Evolutionary conservation across 2,329 filamentous ascomycete genomes (phyloP).

Genomic region (Aspergillus eucalypticola): DNA sequence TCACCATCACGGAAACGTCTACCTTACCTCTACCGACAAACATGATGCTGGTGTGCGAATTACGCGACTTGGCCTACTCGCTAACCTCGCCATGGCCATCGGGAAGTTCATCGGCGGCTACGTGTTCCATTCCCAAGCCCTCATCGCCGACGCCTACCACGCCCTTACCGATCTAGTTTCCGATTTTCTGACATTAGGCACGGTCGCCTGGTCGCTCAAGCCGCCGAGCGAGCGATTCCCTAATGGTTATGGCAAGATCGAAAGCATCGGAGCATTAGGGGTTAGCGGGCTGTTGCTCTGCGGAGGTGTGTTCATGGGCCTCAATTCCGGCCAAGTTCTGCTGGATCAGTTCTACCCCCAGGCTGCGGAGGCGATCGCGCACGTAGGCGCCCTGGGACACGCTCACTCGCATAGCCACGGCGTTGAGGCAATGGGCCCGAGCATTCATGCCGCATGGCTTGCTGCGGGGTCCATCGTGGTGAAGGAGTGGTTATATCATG

Average conservation of each 20-base stretch:
- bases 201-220: slow-evolving; percentile 88
- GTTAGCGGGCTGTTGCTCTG: slow-evolving; percentile 88
- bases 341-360: slow-evolving; percentile 74
- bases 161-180: slow-evolving; percentile 93
- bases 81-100: slow-evolving; percentile 92
- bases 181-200: slow-evolving; percentile 89
- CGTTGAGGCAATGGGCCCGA: slow-evolving; percentile 63
- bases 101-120: slow-evolving; percentile 91
- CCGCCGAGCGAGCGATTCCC: slow-evolving; percentile 83
- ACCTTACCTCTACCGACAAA: slow-evolving; percentile 78
- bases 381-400: slow-evolving; percentile 51
- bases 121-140: slow-evolving; percentile 89
- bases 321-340: slow-evolving; percentile 69
- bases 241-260: slow-evolving; percentile 93
- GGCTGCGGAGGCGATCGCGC: slow-evolving; percentile 52
- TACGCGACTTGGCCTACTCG: slow-evolving; percentile 81
- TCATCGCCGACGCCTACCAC: slow-evolving; percentile 93
- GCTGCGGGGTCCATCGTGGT: slow-evolving; percentile 84
- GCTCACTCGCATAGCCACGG: slow-evolving; percentile 60
- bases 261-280: slow-evolving; percentile 88
- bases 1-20: slow-evolving; percentile 82
- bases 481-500: slow-evolving; percentile 96
- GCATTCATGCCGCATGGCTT: slow-evolving; percentile 92
- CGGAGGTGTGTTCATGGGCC: slow-evolving; percentile 89
- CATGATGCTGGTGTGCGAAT: slow-evolving; percentile 92